A percentile compares a stretch with the other conserved stretches of the same genome.
phyloP scores from a whole-genome alignment of 139 green algal genomes.

The Medakamo hakoo region DNA sequence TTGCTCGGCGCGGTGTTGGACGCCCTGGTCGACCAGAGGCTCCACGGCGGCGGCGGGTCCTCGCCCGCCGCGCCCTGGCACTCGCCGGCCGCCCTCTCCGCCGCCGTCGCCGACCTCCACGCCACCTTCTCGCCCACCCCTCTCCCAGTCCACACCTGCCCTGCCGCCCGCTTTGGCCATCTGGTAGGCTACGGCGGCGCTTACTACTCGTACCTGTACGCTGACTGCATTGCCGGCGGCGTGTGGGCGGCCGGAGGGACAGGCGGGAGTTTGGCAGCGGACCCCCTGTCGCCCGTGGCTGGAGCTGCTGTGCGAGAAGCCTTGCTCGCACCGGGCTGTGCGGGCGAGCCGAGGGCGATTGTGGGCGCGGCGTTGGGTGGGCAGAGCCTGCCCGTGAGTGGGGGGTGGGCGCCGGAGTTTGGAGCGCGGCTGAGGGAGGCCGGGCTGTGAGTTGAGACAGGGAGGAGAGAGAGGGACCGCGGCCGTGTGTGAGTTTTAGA shows the following conservation, averaged over 20 bases:
- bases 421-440: background rate
- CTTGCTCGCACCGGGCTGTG: background rate
- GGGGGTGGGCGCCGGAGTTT: background rate
- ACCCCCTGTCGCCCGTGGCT: slow-evolving; percentile 15
- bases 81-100: background rate
- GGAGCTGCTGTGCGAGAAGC: background rate
- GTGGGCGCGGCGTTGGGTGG: background rate
- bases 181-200: slow-evolving; percentile 57
- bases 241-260: slow-evolving; percentile 51
- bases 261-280: slow-evolving; percentile 19
- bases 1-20: slow-evolving; percentile 4
- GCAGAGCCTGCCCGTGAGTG: background rate
- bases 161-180: slow-evolving; percentile 49
- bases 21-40: background rate
- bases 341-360: background rate
- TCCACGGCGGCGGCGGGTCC: too few relatives aligned
- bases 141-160: slow-evolving; percentile 11
- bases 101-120: background rate
- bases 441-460: too few relatives aligned
- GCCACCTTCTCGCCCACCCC: background rate
- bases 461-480: background rate
- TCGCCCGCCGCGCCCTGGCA: too few relatives aligned
- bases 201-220: slow-evolving; percentile 75
- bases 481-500: background rate
- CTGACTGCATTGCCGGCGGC: slow-evolving; percentile 36